Evolutionary conservation across 1,284 basidiomycete genomes (phyloP), one percentile per base, ranked within the genome.

Genomic region (Hypsizygus ulmarius): DNA sequence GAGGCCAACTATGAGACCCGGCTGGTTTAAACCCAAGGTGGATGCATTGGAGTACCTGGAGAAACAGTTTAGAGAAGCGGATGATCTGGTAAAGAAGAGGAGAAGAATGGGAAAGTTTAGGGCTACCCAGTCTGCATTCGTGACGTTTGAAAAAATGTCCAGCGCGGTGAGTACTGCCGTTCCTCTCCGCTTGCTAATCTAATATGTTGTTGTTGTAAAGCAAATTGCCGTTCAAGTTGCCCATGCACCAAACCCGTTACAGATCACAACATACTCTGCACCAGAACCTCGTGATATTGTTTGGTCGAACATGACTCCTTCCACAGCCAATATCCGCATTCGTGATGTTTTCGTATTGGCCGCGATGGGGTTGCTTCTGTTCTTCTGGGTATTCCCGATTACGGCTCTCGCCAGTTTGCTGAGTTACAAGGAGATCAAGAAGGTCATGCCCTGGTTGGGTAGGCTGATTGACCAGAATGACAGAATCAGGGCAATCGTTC

Each of bases 231-330:
- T 90, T 2, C 96, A 98, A 67, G 80, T 86, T 0, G 90, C 89
- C 0, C 90, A 95, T 64, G 81, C 86, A 2, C 77, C 86, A 0
- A 74, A 77, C 39, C 83, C 90, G 9, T 75, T 76, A 47, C 77
- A 87, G 61, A 77, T 81, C 43, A 71, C 75, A 10, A 93, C 91
- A 1, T 76, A 77, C 39, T 81, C 81, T 4, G 95, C 96, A 0
- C 95, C 94, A 0, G 96, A 99, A 64, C 96, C 96, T 7, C 81
- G 96, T 37, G 96, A 99, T 64, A 90, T 99, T 49, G 83, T 97
- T 14, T 99, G 96, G 97, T 76, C 82, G 35, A 95, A 93, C 59
- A 87, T 98, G 68, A 74, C 81, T 1, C 80, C 87, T 49, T 78
- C 86, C 0, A 68, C 74, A 3, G 64, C 74, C 28, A 70, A 79